Base-by-base conservation (phyloP, 306 rosid genomes). In the Canavalia gladiata region DNA sequence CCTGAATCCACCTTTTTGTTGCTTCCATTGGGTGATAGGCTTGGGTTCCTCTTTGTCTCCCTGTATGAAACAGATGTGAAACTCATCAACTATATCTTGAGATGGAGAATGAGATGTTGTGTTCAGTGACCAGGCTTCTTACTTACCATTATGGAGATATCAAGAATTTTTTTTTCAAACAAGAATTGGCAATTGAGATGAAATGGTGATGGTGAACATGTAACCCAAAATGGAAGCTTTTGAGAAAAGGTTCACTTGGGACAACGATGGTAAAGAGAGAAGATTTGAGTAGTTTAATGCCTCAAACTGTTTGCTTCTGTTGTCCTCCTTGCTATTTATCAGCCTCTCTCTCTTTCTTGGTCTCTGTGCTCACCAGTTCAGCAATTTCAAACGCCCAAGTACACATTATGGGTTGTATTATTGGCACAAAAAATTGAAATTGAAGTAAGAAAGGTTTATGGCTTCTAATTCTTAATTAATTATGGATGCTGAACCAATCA, bases 1-100 rank as follows among this genome's bases (percentile, higher is more conserved):
- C 39, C 80, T 84, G 77, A 88, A 94, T 76, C 98, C 98, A 30
- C 98, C 98, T 25, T 89, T 86, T 5, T 37, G 81, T 9, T 83
- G 65, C 82, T 84, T 83, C 85, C 70, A 83, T 34, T 74, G 85
- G 58, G 31, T 12, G 2, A 74, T 68, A 67, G 80, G 25, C 12
- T 57, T 57, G 71, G 18, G 62, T 59, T 86, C 89, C 34, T 87
- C 87, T 54, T 52, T 73, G 74, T 83, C 86, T 50, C 74, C 80
- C 89, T 88, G 84, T 6, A 56, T 3, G 43, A 37, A 81, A 28
- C 67, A 82, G 41, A 74, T 68, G 73, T 63, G 57, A 77, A 87
- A 55, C 47, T 56, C 28, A 64, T 68, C 1, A 50, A 50, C 74
- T 31, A 28, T 0, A 41, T 37, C 49, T 41, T 50, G 4, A 78